Base-by-base conservation (phyloP, 108 stramenopile genomes). In the Cyclostephanos tholiformis region DNA sequence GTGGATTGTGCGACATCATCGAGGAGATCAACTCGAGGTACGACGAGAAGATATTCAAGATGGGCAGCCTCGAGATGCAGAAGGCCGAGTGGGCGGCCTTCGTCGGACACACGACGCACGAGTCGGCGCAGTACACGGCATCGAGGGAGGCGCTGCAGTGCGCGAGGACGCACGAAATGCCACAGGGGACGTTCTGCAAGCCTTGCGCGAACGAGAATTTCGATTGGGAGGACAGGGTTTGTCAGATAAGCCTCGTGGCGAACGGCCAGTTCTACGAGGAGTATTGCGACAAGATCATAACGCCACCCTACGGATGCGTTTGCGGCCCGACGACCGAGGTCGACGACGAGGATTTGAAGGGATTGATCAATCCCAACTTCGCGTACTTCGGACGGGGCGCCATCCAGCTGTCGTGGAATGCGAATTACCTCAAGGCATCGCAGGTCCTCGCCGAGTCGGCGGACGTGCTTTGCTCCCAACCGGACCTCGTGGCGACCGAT, bases 31-130 rank as follows among this genome's bases (percentile, higher is more conserved):
- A 80, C 53, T 60, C 69, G 19, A 41, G 79, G 39, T 80, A 80
- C 22, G 73, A 74, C 35, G 79, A 80, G 64, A 80, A 74, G 38
- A 20, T 80, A 23, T 80, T 80, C 48, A 61, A 58, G 57, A 80
- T 80, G 79, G 79, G 79, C 0, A 73, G 63, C 14, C 10, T 66
- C 7, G 63, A 70, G 17, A 55, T 70, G 13, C 79, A 74, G 52
- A 80, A 74, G 56, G 48, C 58, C 26, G 79, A 80, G 58, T 80
- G 72, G 79, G 79, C 79, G 26, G 79, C 79, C 26, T 80, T 80
- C 38, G 23, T 80, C 35, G 79, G 79, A 0, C 79, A 80, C 27
- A 80, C 79, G 2, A 80, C 79, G 10, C 79, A 80, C 25, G 79
- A 80, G 66, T 80, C 79, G 36, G 79, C 73, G 12, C 79, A 80